Evolutionary conservation across 768 basidiomycete genomes (phyloP).

Genomic region (Leccinum subgranulosum): DNA sequence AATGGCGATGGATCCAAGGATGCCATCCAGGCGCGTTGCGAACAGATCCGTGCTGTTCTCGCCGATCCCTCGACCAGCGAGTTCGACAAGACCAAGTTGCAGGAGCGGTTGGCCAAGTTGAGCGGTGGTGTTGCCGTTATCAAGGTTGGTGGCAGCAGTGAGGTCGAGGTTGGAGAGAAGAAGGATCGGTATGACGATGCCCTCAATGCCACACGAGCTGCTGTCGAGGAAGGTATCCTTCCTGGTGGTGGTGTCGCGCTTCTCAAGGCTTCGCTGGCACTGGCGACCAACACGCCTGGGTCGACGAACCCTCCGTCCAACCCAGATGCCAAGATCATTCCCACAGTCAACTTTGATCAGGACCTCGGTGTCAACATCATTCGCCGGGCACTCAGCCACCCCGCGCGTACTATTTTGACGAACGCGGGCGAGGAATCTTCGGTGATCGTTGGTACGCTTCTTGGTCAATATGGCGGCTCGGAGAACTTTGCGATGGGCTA

Average conservation of each 20-base stretch:
- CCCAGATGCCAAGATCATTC: conserved; percentile 62
- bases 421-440: conserved; percentile 95
- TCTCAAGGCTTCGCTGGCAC: conserved; percentile 76
- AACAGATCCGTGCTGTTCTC: conserved; percentile 87
- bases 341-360: conserved; percentile 95
- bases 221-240: conserved; percentile 97
- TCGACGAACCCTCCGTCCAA: conserved; percentile 45
- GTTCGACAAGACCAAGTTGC: conserved; percentile 91
- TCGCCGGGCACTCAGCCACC: conserved; percentile 78
- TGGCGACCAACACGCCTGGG: conserved; percentile 54
- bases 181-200: conserved; percentile 98
- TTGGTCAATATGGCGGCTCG: conserved; percentile 59
- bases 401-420: conserved; percentile 82
- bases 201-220: conserved; percentile 93
- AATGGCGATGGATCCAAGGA: conserved; percentile 93
- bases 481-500: conserved; percentile 89
- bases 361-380: conserved; percentile 94
- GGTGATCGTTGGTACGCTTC: conserved; percentile 87
- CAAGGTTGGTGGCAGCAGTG: conserved; percentile 90
- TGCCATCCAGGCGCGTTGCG: conserved; percentile 87
- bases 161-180: conserved; percentile 99
- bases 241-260: conserved; percentile 95
- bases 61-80: conserved; percentile 84
- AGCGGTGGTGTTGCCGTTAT: conserved; percentile 97
- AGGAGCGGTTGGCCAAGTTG: conserved; percentile 95